Percentiles rank a stretch among this genome's conserved stretches.
phyloP scores from a whole-genome alignment of 306 rosid genomes.

The Malus domestica region DNA sequence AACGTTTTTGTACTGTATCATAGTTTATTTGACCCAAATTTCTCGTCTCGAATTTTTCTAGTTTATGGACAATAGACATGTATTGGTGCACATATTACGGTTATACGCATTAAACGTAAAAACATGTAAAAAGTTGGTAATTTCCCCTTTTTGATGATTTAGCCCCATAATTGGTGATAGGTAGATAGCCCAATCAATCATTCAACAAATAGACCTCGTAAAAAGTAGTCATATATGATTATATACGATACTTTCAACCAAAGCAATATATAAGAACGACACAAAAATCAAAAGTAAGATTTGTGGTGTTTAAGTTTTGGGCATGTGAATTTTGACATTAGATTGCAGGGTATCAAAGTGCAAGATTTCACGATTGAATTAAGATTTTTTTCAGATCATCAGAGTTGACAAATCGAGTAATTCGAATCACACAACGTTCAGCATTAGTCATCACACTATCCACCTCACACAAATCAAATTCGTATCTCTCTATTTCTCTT shows the following conservation, averaged over 20 bases:
- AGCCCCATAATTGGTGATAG: background rate
- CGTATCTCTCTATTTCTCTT: too few species aligned
- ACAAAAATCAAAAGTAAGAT: background rate
- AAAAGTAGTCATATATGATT: background rate
- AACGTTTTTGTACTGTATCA: too few species aligned
- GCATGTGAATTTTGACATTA: background rate
- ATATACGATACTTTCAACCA: background rate
- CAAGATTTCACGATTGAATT: background rate
- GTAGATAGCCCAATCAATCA: background rate
- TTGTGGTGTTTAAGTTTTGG: background rate
- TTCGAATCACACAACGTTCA: too few species aligned
- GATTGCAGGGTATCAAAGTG: conserved; percentile 1
- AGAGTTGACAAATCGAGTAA: fast-evolving
- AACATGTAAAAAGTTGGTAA: background rate
- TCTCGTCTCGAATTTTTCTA: too few species aligned
- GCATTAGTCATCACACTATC: too few species aligned
- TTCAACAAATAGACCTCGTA: background rate
- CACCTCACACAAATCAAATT: too few species aligned
- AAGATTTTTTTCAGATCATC: too few species aligned
- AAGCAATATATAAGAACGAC: background rate
- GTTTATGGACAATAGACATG: background rate
- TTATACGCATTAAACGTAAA: background rate
- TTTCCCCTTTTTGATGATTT: background rate
- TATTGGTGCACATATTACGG: too few species aligned
- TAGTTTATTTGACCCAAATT: too few species aligned